These are phyloP conservation scores for Moesziomyces globuligerus DNA, from an alignment of 1,284 basidiomycete species.

Conservation along the genomic window DNA sequence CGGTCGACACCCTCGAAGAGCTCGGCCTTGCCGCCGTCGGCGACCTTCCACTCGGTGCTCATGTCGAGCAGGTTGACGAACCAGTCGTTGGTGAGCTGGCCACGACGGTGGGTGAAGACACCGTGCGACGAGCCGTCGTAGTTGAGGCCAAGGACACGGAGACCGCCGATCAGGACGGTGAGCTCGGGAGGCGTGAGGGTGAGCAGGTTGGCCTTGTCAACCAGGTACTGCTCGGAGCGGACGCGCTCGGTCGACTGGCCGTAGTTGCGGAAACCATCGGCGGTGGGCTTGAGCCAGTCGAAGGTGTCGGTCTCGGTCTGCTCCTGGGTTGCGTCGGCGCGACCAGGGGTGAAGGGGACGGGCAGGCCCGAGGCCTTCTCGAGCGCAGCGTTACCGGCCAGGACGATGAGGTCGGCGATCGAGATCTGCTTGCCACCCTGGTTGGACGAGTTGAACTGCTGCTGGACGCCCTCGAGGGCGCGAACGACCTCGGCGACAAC, in stretches of 20 bases:
- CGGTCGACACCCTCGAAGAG: constrained; percentile 40
- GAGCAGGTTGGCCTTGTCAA: constrained; percentile 43
- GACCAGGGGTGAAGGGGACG: constrained; percentile 43
- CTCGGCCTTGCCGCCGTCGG: constrained; percentile 30
- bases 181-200: constrained; percentile 35
- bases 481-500: constrained; percentile 34
- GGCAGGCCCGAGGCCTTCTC: constrained; percentile 42
- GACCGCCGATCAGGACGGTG: constrained; percentile 44
- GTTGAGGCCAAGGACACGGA: constrained; percentile 39
- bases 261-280: constrained; percentile 43
- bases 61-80: constrained; percentile 46
- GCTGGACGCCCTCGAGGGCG: constrained; percentile 40
- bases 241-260: constrained; percentile 36
- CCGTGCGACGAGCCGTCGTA: constrained; percentile 35
- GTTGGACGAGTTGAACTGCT: constrained; percentile 41
- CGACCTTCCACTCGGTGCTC: constrained; percentile 42
- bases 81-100: constrained; percentile 44
- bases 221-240: constrained; percentile 36
- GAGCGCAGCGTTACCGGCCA: constrained; percentile 42
- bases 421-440: constrained; percentile 44
- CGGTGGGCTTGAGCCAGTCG: constrained; percentile 32
- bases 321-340: constrained; percentile 36
- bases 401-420: constrained; percentile 41
- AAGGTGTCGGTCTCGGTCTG: constrained; percentile 38
- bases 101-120: constrained; percentile 30